Conservation (phyloP, 805 yeast species). For the Saccharomycopsis fodiens region DNA sequence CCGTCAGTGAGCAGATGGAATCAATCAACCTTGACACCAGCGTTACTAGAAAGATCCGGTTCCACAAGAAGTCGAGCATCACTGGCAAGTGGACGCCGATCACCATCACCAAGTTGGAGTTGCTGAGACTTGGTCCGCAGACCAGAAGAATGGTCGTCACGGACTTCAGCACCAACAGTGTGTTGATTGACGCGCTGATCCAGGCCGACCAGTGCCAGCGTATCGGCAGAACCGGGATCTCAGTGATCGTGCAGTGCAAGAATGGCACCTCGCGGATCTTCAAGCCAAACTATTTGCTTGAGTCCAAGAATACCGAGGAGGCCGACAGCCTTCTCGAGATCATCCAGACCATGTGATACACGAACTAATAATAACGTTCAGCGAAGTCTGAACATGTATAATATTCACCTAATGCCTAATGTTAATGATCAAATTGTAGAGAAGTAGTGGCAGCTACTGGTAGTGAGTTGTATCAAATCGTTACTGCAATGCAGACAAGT, state of each 20-base stretch:
- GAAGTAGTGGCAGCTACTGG: too few species aligned
- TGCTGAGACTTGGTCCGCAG: background rate
- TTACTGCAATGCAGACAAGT: too few species aligned
- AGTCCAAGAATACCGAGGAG: constrained; percentile 15
- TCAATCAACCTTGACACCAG: background rate
- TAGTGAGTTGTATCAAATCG: too few species aligned
- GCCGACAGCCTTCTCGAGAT: constrained; percentile 17
- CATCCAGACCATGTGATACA: background rate
- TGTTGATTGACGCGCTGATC: constrained; percentile 15
- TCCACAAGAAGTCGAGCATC: constrained; percentile 19
- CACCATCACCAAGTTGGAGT: constrained; percentile 11
- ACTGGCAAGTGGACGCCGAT: constrained; percentile 20
- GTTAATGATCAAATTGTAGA: too few species aligned
- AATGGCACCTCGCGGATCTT: constrained; percentile 8
- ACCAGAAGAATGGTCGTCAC: constrained; percentile 5
- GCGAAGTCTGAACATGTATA: too few species aligned
- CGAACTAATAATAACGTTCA: too few species aligned
- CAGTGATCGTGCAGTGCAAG: constrained; percentile 16
- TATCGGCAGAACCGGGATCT: constrained; percentile 19
- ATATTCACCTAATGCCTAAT: too few species aligned
- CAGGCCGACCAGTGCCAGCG: constrained; percentile 9
- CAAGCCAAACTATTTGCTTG: constrained; percentile 18
- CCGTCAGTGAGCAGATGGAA: background rate
- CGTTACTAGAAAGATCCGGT: constrained; percentile 15
- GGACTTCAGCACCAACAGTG: constrained; percentile 15